Conservation (phyloP, 345 rosid genomes). For the Brassica cretica region DNA sequence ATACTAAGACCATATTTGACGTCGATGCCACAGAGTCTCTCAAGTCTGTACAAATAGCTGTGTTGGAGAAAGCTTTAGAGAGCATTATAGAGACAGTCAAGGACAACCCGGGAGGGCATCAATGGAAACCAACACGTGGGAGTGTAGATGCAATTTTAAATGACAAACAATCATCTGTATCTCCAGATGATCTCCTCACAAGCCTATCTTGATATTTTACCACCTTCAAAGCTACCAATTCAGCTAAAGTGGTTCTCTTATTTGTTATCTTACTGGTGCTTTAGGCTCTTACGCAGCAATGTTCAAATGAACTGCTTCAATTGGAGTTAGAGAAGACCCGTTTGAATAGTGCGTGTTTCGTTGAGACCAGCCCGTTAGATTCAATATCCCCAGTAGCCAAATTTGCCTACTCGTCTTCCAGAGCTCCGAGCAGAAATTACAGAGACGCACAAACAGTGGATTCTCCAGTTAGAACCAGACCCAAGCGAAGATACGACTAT, state of each 20-base stretch:
- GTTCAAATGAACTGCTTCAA: conserved; percentile 71
- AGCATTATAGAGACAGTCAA: conserved; percentile 61
- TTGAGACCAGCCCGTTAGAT: conserved; percentile 43
- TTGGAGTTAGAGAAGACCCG: conserved; percentile 87
- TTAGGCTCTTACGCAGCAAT: conserved; percentile 84
- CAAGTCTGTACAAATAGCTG: conserved; percentile 70
- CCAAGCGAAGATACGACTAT: conserved; percentile 51
- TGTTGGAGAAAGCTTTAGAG: conserved; percentile 88
- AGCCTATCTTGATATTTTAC: conserved; percentile 19
- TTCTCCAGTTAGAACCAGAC: conserved; percentile 58
- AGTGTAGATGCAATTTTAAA: conserved; percentile 86
- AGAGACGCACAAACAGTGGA: too few species aligned
- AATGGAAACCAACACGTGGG: conserved; percentile 82
- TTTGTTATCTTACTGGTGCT: not conserved
- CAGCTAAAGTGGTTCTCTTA: not conserved
- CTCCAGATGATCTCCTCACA: conserved; percentile 93
- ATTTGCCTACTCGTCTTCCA: too few species aligned
- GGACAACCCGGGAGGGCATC: conserved; percentile 61
- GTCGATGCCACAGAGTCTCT: conserved; percentile 16
- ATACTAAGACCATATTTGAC: conserved; percentile 78
- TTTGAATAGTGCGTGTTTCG: conserved; percentile 50
- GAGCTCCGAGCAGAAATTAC: too few species aligned
- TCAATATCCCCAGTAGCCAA: too few species aligned
- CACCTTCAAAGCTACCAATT: conserved; percentile 3
- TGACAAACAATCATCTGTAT: conserved; percentile 68